Conservation (phyloP, 257 asterid genomes). For the Lavandula angustifolia region DNA sequence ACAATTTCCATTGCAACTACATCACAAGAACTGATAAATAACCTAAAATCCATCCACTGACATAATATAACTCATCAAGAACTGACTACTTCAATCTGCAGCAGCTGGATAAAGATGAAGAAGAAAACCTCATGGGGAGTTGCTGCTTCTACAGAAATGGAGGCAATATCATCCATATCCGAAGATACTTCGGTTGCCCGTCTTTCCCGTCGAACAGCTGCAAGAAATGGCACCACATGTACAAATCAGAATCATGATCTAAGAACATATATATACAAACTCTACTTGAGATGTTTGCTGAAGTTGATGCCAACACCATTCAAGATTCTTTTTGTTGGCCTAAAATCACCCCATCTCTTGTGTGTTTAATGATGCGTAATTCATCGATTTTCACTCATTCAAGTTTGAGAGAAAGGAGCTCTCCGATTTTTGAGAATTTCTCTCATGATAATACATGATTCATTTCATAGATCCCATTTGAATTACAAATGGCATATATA, state of each 20-base stretch:
- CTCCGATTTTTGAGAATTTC: too few species aligned
- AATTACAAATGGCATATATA: too few species aligned
- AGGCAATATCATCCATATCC: constrained; percentile 94
- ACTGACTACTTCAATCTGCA: constrained; percentile 16
- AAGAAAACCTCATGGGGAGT: constrained; percentile 12
- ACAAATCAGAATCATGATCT: constrained; percentile 20
- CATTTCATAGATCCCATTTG: too few species aligned
- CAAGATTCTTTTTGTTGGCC: too few species aligned
- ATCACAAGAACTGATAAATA: constrained; percentile 4
- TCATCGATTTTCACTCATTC: too few species aligned
- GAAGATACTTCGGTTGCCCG: constrained; percentile 82
- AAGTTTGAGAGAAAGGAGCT: too few species aligned
- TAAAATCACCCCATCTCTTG: too few species aligned
- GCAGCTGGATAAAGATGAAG: neutral
- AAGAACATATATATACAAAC: too few species aligned
- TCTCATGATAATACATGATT: too few species aligned
- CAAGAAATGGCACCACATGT: constrained; percentile 29
- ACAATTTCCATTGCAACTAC: neutral
- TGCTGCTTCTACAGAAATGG: constrained; percentile 72
- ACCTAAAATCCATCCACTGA: constrained; percentile 23
- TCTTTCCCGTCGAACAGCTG: constrained; percentile 98
- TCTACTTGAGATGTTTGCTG: too few species aligned
- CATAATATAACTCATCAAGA: constrained; percentile 22
- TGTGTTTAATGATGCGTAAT: too few species aligned
- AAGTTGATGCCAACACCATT: too few species aligned